phyloP scores from a whole-genome alignment of 805 yeast genomes.

The Zygotorulaspora chibaensis region DNA sequence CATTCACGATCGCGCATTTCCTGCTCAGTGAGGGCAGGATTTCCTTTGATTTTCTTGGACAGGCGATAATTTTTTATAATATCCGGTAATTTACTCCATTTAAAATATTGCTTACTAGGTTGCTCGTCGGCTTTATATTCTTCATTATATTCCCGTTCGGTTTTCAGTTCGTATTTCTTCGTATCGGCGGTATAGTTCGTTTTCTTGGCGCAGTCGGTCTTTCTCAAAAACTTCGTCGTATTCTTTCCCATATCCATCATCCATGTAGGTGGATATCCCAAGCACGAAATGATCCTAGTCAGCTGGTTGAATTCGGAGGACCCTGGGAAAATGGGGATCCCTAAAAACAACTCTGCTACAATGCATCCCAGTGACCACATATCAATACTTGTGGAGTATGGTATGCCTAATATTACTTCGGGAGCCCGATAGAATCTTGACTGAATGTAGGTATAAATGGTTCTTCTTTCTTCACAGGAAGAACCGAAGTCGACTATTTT shows the following conservation, averaged over 20 bases:
- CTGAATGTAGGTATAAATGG: slow-evolving; percentile 86
- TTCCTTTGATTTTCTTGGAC: slow-evolving; percentile 48
- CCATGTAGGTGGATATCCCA: slow-evolving; percentile 89
- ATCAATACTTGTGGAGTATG: slow-evolving; percentile 89
- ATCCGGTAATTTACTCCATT: slow-evolving; percentile 59
- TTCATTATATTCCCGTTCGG: slow-evolving; percentile 47
- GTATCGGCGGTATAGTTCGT: background rate
- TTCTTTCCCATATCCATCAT: slow-evolving; percentile 96
- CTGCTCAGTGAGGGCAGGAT: slow-evolving; percentile 46
- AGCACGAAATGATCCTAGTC: slow-evolving; percentile 70
- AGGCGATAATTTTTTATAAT: slow-evolving; percentile 72
- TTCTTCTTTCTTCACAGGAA: slow-evolving; percentile 88
- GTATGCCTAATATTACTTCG: slow-evolving; percentile 86
- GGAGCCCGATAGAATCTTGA: slow-evolving; percentile 93
- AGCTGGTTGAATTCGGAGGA: slow-evolving; percentile 90
- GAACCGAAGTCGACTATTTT: slow-evolving; percentile 96
- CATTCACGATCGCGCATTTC: slow-evolving; percentile 71
- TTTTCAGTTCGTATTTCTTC: slow-evolving; percentile 39
- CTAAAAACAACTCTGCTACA: slow-evolving; percentile 82
- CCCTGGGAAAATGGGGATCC: slow-evolving; percentile 93
- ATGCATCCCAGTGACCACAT: slow-evolving; percentile 98
- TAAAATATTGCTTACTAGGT: slow-evolving; percentile 82
- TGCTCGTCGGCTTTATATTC: slow-evolving; percentile 45
- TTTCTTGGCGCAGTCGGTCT: slow-evolving; percentile 11
- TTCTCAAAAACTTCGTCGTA: slow-evolving; percentile 52